A percentile compares a stretch with the other conserved stretches of the same genome.
Evolutionary conservation across 1,284 basidiomycete species (phyloP).

Genomic region (Papiliotrema flavescens): DNA sequence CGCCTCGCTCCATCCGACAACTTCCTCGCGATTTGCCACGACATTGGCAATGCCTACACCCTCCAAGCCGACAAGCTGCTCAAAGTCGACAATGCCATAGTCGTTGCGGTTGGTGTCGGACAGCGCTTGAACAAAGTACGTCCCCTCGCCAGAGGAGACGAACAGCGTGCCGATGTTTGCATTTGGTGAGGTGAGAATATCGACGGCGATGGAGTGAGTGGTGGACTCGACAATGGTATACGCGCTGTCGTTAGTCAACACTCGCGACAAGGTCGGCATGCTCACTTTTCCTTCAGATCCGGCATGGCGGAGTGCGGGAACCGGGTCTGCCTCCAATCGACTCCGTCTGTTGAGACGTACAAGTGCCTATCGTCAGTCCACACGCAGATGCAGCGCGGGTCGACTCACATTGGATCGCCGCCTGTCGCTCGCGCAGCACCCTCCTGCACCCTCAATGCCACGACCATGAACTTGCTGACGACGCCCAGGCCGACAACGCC

Average conservation of each 20-base stretch:
- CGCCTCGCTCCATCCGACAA: constrained; percentile 60
- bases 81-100: constrained; percentile 87
- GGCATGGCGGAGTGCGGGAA: constrained; percentile 49
- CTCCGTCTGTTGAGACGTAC: constrained; percentile 77
- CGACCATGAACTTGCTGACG: constrained; percentile 84
- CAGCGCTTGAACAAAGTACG: constrained; percentile 88
- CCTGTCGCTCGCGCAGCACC: constrained; percentile 40
- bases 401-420: constrained; percentile 58
- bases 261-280: background rate
- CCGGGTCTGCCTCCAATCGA: constrained; percentile 59
- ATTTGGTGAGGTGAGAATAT: constrained; percentile 75
- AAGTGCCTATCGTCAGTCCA: constrained; percentile 54
- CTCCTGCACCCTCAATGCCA: constrained; percentile 62
- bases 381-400: background rate
- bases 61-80: constrained; percentile 81
- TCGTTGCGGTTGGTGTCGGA: constrained; percentile 86
- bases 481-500: constrained; percentile 86
- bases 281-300: constrained; percentile 23
- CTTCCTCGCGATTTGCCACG: constrained; percentile 75
- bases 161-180: constrained; percentile 83
- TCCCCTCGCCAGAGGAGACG: constrained; percentile 90
- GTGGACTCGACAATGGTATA: constrained; percentile 96
- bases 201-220: constrained; percentile 86
- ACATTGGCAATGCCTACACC: constrained; percentile 89
- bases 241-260: constrained; percentile 55